Conservation (phyloP, 2,329 filamentous ascomycete genomes). For the Venturiaceae sp. region DNA sequence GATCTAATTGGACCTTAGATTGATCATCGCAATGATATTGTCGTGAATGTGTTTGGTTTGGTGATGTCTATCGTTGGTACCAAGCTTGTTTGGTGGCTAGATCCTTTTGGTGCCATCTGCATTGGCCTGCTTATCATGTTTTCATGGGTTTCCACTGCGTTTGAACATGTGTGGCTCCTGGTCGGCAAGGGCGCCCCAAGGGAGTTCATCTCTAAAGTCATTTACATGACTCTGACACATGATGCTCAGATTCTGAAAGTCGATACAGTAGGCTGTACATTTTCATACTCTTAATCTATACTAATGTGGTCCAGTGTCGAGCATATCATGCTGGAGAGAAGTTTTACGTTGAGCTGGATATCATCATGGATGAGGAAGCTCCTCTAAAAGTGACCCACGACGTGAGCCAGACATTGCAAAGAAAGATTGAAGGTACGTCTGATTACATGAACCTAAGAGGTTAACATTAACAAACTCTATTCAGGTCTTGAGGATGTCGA, state of each 20-base stretch:
- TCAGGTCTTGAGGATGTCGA: conserved; percentile 26
- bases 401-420: conserved; percentile 48
- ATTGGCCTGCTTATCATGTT: conserved; percentile 52
- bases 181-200: conserved; percentile 52
- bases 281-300: not conserved
- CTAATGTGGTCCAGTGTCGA: conserved; percentile 30
- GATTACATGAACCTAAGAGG: not conserved
- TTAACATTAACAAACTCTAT: not conserved
- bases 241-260: conserved; percentile 46
- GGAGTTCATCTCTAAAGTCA: conserved; percentile 46
- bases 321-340: conserved; percentile 53
- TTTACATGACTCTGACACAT: conserved; percentile 47
- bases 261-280: conserved; percentile 34
- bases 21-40: conserved; percentile 48
- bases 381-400: conserved; percentile 50
- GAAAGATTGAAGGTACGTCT: conserved; percentile 46
- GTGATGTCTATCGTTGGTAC: conserved; percentile 46
- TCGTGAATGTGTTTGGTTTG: conserved; percentile 45
- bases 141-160: conserved; percentile 52
- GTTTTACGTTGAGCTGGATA: conserved; percentile 54
- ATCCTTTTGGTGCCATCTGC: conserved; percentile 50
- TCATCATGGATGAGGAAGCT: conserved; percentile 47
- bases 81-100: conserved; percentile 48
- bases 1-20: conserved; percentile 18
- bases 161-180: conserved; percentile 52